Evolutionary conservation across 108 stramenopile genomes (phyloP), one percentile per base, ranked within the genome.

Genomic region (Nitzschia sp.): DNA sequence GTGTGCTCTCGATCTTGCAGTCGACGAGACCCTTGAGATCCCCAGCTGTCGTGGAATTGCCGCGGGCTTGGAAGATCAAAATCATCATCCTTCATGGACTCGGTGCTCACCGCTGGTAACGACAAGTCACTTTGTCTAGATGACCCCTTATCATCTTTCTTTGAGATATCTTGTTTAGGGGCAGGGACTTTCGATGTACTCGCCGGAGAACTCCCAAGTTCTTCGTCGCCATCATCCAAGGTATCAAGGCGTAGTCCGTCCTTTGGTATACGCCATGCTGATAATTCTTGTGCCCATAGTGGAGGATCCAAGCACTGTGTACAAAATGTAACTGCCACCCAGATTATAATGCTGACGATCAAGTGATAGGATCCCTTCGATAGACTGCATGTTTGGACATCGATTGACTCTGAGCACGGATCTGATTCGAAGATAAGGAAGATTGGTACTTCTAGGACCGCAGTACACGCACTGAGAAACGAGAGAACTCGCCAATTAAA

Each of bases 221-320:
- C 66, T 28, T 34, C 66, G 27, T 59, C 54, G 3, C 3, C 27
- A 6, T 5, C 26, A 8, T 11, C 55, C 25, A 30, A 8, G 3
- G 29, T 13, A 4, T 21, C 15, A 18, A 9, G 25, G 9, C 64
- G 58, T 23, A 9, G 59, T 30, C 62, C 67, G 28, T 49, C 38
- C 35, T 74, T 68, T 2, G 45, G 26, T 17, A 66, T 54, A 46
- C 64, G 58, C 79, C 79, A 80, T 1, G 51, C 46, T 59, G 68
- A 56, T 4, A 80, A 29, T 47, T 68, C 71, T 5, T 55, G 6
- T 9, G 54, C 71, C 80, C 71, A 72, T 17, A 34, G 27, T 0
- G 75, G 75, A 24, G 61, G 54, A 63, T 81, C 80, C 42, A 76
- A 29, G 34, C 60, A 72, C 47, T 81, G 80, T 0, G 80, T 81